Base-by-base conservation (phyloP, 106 monocot species). In the Dioscorea alata region DNA sequence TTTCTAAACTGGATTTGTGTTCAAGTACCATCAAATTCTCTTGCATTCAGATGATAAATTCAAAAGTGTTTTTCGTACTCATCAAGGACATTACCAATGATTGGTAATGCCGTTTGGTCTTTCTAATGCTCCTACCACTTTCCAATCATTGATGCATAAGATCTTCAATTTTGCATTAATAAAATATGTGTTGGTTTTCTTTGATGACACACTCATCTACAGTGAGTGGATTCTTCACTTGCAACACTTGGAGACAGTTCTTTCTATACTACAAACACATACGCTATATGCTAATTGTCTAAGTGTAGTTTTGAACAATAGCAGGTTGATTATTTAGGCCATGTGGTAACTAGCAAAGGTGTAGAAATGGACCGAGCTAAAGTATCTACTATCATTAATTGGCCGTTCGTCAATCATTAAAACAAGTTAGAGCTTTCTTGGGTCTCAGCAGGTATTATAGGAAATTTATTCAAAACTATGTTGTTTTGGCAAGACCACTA, bases 81-180 rank as follows among this genome's bases (percentile, higher is more conserved):
- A 69, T 19, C 13, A 58, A 5, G 31, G 56, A 1, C 69, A 57
- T 31, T 69, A 10, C 57, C 16, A 69, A 33, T 57, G 17, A 0
- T 5, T 69, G 2, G 69, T 69, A 12, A 69, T 69, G 69, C 28
- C 57, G 0, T 57, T 57, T 57, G 64, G 6, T 4, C 20, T 65
- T 0, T 18, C 34, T 4, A 34, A 65, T 20, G 6, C 64, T 4
- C 34, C 34, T 0, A 15, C 64, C 17, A 65, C 64, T 7, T 65
- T 65, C 35, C 35, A 65, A 20, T 33, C 0, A 2, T 5, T 42
- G 6, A 65, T 65, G 64, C 35, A 65, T 20, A 4, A 28, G 64
- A 0, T 65, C n/a, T 65, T 65, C 20, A 1, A 34, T 14, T 16
- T 17, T 2, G 32, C 12, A 16, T 2, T 35, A 18, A 18, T 34